A percentile compares a stretch with the other conserved stretches of the same genome.
Conservation (phyloP, 805 yeast species). For the Deakozyma indianensis region DNA sequence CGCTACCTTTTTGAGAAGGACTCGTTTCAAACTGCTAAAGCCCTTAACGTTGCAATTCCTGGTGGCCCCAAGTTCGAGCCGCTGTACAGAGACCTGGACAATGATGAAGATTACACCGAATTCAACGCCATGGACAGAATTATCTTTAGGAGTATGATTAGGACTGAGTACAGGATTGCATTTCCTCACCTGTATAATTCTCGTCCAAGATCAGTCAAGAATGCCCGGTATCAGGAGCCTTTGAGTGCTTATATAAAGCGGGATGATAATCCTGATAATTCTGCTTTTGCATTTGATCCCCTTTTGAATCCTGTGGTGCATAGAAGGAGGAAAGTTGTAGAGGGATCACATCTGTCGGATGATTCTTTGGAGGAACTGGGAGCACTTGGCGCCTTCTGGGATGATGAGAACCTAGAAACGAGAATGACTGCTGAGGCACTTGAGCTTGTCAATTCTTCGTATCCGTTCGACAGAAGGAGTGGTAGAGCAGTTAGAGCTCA, state of each 20-base stretch:
- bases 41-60: constrained; percentile 72
- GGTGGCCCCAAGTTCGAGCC: constrained; percentile 97
- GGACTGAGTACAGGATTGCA: constrained; percentile 78
- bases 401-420: constrained; percentile 29
- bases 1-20: constrained; percentile 62
- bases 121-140: constrained; percentile 81
- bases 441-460: constrained; percentile 65
- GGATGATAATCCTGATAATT: constrained; percentile 32
- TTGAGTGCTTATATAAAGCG: constrained; percentile 33
- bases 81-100: constrained; percentile 49
- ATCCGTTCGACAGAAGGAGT: constrained; percentile 65
- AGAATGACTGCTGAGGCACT: constrained; percentile 41
- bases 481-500: constrained; percentile 71
- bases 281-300: constrained; percentile 44
- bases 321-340: constrained; percentile 10
- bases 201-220: constrained; percentile 47
- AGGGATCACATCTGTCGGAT: constrained; percentile 12
- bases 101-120: constrained; percentile 68
- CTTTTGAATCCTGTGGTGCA: constrained; percentile 39
- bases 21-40: constrained; percentile 82
- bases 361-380: constrained; percentile 13
- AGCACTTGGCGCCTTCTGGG: constrained; percentile 25
- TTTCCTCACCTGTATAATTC: constrained; percentile 78
- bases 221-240: constrained; percentile 54
- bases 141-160: constrained; percentile 60